Evolutionary conservation across 2,329 filamentous ascomycete genomes (phyloP).

Genomic region (Aureobasidium sp.): DNA sequence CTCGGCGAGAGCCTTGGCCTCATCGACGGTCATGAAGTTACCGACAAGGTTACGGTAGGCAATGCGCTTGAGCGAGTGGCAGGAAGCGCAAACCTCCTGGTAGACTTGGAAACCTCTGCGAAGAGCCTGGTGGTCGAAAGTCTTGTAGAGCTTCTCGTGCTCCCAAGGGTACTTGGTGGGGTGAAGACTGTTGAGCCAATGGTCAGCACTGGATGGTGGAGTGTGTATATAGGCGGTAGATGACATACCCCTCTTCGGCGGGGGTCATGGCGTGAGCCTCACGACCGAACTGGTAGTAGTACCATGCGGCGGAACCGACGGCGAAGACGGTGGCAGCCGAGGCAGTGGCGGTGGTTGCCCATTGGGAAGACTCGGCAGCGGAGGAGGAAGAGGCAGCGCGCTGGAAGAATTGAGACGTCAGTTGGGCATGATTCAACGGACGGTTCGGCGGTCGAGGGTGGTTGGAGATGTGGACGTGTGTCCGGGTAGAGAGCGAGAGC

Average conservation of each 20-base stretch:
- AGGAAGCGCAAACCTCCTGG: slow-evolving; percentile 94
- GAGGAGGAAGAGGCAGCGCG: slow-evolving; percentile 65
- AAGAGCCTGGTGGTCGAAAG: slow-evolving; percentile 94
- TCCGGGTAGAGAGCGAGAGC: background rate
- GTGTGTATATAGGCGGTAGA: background rate
- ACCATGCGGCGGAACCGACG: slow-evolving; percentile 88
- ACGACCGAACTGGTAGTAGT: slow-evolving; percentile 91
- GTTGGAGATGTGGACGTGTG: background rate
- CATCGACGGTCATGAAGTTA: slow-evolving; percentile 86
- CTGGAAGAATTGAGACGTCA: slow-evolving; percentile 28
- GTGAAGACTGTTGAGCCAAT: slow-evolving; percentile 63
- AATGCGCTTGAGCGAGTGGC: slow-evolving; percentile 91
- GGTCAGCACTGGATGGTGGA: background rate
- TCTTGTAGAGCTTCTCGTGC: slow-evolving; percentile 85
- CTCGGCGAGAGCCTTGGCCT: slow-evolving; percentile 94
- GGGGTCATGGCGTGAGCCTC: slow-evolving; percentile 83
- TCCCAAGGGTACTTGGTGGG: slow-evolving; percentile 92
- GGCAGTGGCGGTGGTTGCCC: slow-evolving; percentile 79
- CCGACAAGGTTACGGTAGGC: slow-evolving; percentile 91
- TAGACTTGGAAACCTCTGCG: slow-evolving; percentile 99
- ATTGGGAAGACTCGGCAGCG: slow-evolving; percentile 61
- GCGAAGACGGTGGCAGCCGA: slow-evolving; percentile 80
- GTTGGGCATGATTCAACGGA: background rate
- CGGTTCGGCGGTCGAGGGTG: slow-evolving; percentile 25
- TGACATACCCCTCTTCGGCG: slow-evolving; percentile 93